Conservation (phyloP, 169 alveolate genomes). For the Plasmodium adleri region DNA sequence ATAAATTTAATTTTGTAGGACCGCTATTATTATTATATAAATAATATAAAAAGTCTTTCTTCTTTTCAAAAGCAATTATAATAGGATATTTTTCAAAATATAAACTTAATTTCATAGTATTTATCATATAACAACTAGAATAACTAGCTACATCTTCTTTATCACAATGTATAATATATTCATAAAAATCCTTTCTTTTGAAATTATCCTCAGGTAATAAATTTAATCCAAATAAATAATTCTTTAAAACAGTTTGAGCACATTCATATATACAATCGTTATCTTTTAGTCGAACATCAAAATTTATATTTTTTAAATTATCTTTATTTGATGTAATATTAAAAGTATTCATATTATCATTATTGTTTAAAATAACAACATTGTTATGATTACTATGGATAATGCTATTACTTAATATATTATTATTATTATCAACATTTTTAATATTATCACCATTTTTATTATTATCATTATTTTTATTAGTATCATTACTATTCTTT, state of each 20-base stretch:
- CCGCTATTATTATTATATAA: conserved; percentile 4
- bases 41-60: conserved; percentile 62
- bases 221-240: conserved; percentile 67
- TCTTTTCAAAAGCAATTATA: conserved; percentile 63
- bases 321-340: neutral
- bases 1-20: conserved; percentile 20
- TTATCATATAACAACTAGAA: conserved; percentile 38
- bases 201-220: conserved; percentile 22
- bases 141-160: neutral
- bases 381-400: neutral
- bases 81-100: conserved; percentile 22
- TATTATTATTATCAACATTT: neutral
- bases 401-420: neutral
- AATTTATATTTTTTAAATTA: neutral
- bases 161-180: conserved; percentile 21
- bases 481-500: too few relatives aligned
- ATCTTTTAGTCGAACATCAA: neutral
- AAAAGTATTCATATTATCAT: conserved; percentile 10
- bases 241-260: conserved; percentile 20
- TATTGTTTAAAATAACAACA: neutral
- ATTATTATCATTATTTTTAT: neutral
- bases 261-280: conserved; percentile 8
- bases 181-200: conserved; percentile 47
- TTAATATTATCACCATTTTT: neutral
- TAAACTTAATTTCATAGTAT: conserved; percentile 9